These are phyloP conservation scores for Cryphonectria naterciae DNA, from an alignment of 2,329 filamentous ascomycete genomes.

Conservation along the genomic window DNA sequence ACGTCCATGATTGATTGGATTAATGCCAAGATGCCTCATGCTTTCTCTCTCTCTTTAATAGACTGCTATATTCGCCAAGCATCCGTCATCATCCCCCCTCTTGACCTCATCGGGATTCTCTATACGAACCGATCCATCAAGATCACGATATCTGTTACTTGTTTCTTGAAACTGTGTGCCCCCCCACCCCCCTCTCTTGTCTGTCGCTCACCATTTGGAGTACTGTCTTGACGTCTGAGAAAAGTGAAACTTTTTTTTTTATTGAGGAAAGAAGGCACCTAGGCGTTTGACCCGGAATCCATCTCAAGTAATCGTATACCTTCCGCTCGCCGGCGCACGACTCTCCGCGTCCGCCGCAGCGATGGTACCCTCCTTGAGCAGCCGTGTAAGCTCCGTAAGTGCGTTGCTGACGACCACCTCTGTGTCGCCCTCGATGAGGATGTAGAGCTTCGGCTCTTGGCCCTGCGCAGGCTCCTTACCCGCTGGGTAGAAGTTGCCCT, in stretches of 20 bases:
- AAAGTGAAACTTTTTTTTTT: too few relatives aligned
- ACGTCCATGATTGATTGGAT: neutral
- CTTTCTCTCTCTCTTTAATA: neutral
- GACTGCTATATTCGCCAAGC: neutral
- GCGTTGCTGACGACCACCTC: slow-evolving; percentile 90
- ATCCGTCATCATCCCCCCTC: neutral
- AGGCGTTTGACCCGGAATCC: neutral
- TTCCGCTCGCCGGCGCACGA: slow-evolving; percentile 75
- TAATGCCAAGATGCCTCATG: neutral
- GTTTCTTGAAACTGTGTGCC: neutral
- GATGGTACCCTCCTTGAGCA: slow-evolving; percentile 88
- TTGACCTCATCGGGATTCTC: neutral
- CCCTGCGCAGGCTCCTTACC: slow-evolving; percentile 79
- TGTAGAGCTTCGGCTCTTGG: slow-evolving; percentile 92
- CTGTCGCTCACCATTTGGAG: neutral
- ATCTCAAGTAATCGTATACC: slow-evolving; percentile 79
- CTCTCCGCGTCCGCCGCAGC: slow-evolving; percentile 87
- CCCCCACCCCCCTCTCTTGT: neutral
- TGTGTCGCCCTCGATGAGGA: slow-evolving; percentile 95
- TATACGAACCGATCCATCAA: neutral
- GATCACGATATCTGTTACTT: neutral
- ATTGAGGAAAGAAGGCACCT: neutral
- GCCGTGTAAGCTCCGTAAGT: slow-evolving; percentile 84
- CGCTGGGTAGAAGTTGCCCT: slow-evolving; percentile 84
- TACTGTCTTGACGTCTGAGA: neutral